A percentile compares a stretch with the other conserved stretches of the same genome.
Evolutionary conservation across 2,329 filamentous ascomycete species (phyloP).

Genomic region (Colletotrichum coccodes): DNA sequence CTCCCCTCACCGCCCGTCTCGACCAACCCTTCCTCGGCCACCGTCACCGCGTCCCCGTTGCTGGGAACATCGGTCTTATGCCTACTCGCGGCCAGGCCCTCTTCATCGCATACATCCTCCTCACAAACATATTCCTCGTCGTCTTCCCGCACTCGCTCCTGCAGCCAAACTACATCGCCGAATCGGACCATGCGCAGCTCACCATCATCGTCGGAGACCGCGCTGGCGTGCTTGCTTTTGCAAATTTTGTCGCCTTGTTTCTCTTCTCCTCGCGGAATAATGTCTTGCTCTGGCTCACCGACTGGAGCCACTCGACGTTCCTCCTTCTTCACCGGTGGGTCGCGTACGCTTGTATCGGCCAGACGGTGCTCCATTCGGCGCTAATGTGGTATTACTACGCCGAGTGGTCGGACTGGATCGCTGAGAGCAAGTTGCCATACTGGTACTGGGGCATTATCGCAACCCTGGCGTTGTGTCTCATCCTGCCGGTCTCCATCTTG

Average conservation of each 20-base stretch:
- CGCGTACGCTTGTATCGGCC: slow-evolving; percentile 38
- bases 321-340: slow-evolving; percentile 50
- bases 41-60: slow-evolving; percentile 36
- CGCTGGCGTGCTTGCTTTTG: slow-evolving; percentile 46
- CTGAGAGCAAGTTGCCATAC: slow-evolving; percentile 35
- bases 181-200: slow-evolving; percentile 37
- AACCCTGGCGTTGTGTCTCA: slow-evolving; percentile 39
- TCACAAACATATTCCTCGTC: slow-evolving; percentile 48
- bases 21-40: slow-evolving; percentile 40
- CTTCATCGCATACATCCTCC: slow-evolving; percentile 52
- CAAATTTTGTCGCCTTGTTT: slow-evolving; percentile 43
- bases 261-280: slow-evolving; percentile 49
- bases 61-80: slow-evolving; percentile 36
- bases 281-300: slow-evolving; percentile 45
- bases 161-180: slow-evolving; percentile 37
- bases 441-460: slow-evolving; percentile 48
- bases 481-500: slow-evolving; percentile 40
- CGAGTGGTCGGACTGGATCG: neutral
- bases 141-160: slow-evolving; percentile 40
- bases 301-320: slow-evolving; percentile 49
- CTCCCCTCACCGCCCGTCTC: slow-evolving; percentile 30
- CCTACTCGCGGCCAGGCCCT: slow-evolving; percentile 55
- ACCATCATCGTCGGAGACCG: slow-evolving; percentile 45
- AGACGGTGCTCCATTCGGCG: slow-evolving; percentile 44
- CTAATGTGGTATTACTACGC: slow-evolving; percentile 37